Conservation (phyloP, 2,329 filamentous ascomycete genomes). For the Colletotrichum graminicola region DNA sequence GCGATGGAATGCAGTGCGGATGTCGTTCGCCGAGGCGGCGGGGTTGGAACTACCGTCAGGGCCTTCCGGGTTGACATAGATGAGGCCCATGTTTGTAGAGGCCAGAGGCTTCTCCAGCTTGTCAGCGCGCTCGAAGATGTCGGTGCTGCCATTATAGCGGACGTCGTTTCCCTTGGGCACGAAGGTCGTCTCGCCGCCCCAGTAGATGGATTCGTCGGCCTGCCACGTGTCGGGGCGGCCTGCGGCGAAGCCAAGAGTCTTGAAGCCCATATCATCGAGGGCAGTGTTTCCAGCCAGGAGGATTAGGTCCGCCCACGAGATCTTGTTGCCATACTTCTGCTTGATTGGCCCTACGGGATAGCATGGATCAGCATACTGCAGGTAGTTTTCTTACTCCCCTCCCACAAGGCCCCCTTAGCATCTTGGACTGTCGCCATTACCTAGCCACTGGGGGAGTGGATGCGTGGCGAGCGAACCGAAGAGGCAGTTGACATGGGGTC, state of each 20-base stretch:
- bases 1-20: constrained; percentile 79
- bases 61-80: constrained; percentile 86
- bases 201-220: constrained; percentile 81
- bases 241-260: constrained; percentile 79
- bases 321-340: constrained; percentile 86
- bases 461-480: constrained; percentile 15
- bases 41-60: constrained; percentile 80
- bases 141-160: constrained; percentile 66
- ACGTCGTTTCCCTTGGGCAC: constrained; percentile 74
- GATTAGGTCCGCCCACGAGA: constrained; percentile 82
- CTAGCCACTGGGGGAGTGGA: constrained; percentile 3
- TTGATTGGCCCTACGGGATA: constrained; percentile 69
- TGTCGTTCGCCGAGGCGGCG: constrained; percentile 76
- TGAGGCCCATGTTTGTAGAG: constrained; percentile 80
- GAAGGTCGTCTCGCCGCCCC: constrained; percentile 81
- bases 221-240: constrained; percentile 81
- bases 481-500: constrained; percentile 3
- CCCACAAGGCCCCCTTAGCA: constrained; percentile 58
- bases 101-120: constrained; percentile 74
- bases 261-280: constrained; percentile 81
- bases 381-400: neutral
- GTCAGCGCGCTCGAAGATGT: constrained; percentile 39
- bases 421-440: neutral
- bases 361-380: neutral
- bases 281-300: constrained; percentile 82